Evolutionary conservation across 257 asterid species (phyloP), one percentile per base, ranked within the genome.

Genomic region (Solanum lycopersicoides): DNA sequence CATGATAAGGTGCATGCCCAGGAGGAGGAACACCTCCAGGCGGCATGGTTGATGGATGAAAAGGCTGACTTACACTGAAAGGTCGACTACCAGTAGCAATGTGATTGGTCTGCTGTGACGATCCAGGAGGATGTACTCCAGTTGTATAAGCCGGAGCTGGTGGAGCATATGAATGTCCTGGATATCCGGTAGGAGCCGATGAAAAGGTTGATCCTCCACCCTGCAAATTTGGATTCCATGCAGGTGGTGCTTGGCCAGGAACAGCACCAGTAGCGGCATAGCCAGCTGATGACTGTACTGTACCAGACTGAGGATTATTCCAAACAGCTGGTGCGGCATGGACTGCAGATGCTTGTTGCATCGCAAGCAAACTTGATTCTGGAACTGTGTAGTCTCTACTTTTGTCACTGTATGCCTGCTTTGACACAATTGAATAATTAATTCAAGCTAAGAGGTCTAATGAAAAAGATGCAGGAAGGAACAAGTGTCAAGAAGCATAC

Each of bases 351-450:
- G 90, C 25, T 87, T 91, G 97, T 80, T 92, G 98, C 94, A 89
- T 83, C 39, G 93, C 92, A 14, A 73, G 88, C 87, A 90, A 56
- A 75, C 86, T 88, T 9, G 95, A 86, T 89, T 88, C 82, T 5
- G 95, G 93, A 90, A 95, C 86, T 34, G 96, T 94, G 92, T 92
- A 94, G 82, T 94, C 98, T 91, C 98, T 89, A 90, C 97, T 94
- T 91, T 92, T 95, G 92, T 94, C 98, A 92, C 93, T 93, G 95
- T 92, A 93, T 28, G 96, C 95, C 98, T 94, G 88, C 77, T 92
- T 59, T 2, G 65, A 53, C 28, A 85, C 44, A 59, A 77, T 63
- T 30, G 72, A 83, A 66, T 15, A 76, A 71, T 84, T n/a, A 60
- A 65, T 83, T 83, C 34, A 68, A 90, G 86, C 74, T 37, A 41